Base-by-base conservation (phyloP, 495 filamentous ascomycete species). In the Trichoderma virens region DNA sequence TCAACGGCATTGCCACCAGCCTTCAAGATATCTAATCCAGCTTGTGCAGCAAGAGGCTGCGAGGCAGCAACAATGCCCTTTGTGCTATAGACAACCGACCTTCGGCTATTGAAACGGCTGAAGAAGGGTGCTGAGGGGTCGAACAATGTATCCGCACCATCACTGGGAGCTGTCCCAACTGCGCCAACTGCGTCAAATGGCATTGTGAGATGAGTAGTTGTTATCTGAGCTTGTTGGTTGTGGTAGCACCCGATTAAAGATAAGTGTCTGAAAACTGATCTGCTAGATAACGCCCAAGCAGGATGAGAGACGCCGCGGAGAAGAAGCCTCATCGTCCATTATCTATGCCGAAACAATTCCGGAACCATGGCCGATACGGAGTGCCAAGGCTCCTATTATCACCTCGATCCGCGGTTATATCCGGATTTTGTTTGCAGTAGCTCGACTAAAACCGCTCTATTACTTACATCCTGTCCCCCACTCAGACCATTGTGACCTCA, bases 1-100 rank as follows among this genome's bases (percentile, higher is more conserved):
- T 92, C 91, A 63, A 93, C 95, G 69, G 90, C 91, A 79, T 98
- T 98, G 64, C 94, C 94, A 27, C 94, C 94, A 41, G 88, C 85
- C 64, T 86, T 85, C 30, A 98, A 80, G 54, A 98, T 84, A 60
- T 86, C 84, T 51, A 97, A 83, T 27, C 94, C 94, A 54, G 91
- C 93, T 71, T 90, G 89, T n/a, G 90, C 88, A 11, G 94, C 94
- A 62, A 98, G 80, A 5, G 94, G 91, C 75, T 98, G 94, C 1
- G 91, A 91, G 70, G 89, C 95, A 30, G 93, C 83, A 61, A 98
- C 88, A 56, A 98, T 96, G 43, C 92, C 94, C 73, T 94, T 88
- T n/a, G 89, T 90, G 73, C 92, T 97, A 71, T 98, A 92, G 6
- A 98, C 90, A 32, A 92, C 90, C 67, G 92, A 96, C 66, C 94